A percentile compares a stretch with the other conserved stretches of the same genome.
Conservation (phyloP, 495 filamentous ascomycete genomes). For the Choiromyces venosus region DNA sequence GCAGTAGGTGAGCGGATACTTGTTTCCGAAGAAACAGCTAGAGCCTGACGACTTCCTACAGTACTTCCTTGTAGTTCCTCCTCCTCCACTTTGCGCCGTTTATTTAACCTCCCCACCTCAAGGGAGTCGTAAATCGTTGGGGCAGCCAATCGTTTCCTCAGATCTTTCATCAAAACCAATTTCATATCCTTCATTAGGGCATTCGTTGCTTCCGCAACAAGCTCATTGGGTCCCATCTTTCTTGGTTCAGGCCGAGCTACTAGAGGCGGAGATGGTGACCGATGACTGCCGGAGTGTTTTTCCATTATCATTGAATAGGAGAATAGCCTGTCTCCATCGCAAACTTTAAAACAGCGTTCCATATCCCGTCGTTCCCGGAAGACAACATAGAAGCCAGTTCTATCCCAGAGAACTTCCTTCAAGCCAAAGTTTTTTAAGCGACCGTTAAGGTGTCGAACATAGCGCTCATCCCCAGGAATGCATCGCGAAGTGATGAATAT, state of each 20-base stretch:
- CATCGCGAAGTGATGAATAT: conserved; percentile 83
- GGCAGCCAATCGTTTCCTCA: conserved; percentile 74
- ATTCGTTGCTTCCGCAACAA: conserved; percentile 72
- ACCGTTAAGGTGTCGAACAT: conserved; percentile 78
- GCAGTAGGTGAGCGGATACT: conserved; percentile 2
- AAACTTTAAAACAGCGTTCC: conserved; percentile 64
- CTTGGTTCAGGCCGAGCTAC: conserved; percentile 54
- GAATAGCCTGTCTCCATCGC: conserved; percentile 73
- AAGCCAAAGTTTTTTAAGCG: conserved; percentile 71
- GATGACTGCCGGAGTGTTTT: conserved; percentile 58
- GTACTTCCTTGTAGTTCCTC: conserved; percentile 56
- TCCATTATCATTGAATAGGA: conserved; percentile 93
- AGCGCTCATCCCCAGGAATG: conserved; percentile 80
- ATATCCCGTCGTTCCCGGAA: conserved; percentile 81
- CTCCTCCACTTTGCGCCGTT: conserved; percentile 71
- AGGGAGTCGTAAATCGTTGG: conserved; percentile 78
- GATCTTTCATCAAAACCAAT: conserved; percentile 76
- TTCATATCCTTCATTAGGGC: conserved; percentile 72
- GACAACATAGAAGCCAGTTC: conserved; percentile 80
- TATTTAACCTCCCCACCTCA: conserved; percentile 72
- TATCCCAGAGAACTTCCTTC: conserved; percentile 72
- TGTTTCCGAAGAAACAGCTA: background rate
- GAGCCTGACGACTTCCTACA: conserved; percentile 18
- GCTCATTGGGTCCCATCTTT: conserved; percentile 67
- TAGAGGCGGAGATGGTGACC: conserved; percentile 40